Evolutionary conservation across 192 early-diverging fungal species (phyloP), one percentile per base, ranked within the genome.

Genomic region (Coemansia sp.): DNA sequence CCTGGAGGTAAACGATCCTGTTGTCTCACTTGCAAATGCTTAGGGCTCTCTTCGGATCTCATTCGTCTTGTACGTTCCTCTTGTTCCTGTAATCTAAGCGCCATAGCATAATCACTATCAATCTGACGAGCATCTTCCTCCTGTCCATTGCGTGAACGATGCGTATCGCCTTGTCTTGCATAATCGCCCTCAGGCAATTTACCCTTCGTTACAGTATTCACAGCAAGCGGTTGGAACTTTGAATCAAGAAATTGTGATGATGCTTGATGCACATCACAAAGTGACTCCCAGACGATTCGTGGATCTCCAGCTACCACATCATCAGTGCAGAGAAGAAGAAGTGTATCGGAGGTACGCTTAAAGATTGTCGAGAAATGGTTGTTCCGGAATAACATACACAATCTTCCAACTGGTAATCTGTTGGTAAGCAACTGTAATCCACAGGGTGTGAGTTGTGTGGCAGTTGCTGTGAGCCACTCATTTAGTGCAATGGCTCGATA

Each of bases 351-450:
- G 0, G 70, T 71, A 31, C 85, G 85, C 70, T 87, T 87, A 49
- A 82, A 88, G 30, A 93, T 69, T 7, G 90, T 91, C 8, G 88
- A 91, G 51, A 93, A 93, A 60, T 97, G 95, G 72, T 98, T 98
- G 76, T 97, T 97, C 57, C 94, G 84, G 82, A 98, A 98, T 34
- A 98, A 73, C 44, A 95, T 93, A 49, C 83, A 82, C 12, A 95
- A 69, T 3, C 77, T 64, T 18, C 79, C 64, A 2, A 76, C 74
- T 6, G 85, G 86, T 24, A 94, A 70, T 50, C 76, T 69, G 14
- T 85, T 86, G n/a, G 76, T 64, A 27, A 96, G 82, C n/a, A 79
- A 57, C 26, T 76, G 75, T 49, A 96, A 80, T 3, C 96, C 94
- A 59, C 86, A 83, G 10, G 87, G 87, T 0, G 94, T 97, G 47